These are phyloP conservation scores for Amanita inopinata DNA, from an alignment of 768 basidiomycete genomes.

Conservation along the genomic window DNA sequence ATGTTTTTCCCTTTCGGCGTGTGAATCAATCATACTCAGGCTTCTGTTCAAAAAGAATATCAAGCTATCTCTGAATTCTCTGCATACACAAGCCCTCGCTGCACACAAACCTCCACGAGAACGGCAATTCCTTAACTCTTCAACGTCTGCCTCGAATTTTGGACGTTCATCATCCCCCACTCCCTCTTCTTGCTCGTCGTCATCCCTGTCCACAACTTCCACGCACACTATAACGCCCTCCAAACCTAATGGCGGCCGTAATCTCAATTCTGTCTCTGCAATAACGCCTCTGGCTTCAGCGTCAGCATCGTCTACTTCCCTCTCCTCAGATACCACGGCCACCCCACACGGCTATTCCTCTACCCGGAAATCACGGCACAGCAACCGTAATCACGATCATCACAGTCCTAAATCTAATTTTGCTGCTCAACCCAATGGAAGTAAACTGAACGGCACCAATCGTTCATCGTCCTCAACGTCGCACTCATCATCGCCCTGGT, in stretches of 20 bases:
- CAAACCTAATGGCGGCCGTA: slow-evolving; percentile 24
- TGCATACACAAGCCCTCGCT: slow-evolving; percentile 28
- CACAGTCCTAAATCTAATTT: slow-evolving; percentile 1
- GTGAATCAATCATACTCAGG: slow-evolving; percentile 8
- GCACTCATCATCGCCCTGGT: slow-evolving; percentile 12
- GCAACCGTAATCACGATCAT: slow-evolving; percentile 1
- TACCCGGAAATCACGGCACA: slow-evolving; percentile 10
- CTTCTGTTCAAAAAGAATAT: slow-evolving; percentile 21
- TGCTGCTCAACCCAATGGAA: neutral
- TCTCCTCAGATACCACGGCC: slow-evolving; percentile 29
- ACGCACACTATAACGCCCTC: slow-evolving; percentile 63
- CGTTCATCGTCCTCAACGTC: slow-evolving; percentile 17
- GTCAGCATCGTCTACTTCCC: slow-evolving; percentile 26
- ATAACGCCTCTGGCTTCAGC: slow-evolving; percentile 19
- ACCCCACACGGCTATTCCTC: slow-evolving; percentile 19
- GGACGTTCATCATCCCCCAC: slow-evolving; percentile 18
- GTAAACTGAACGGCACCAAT: slow-evolving; percentile 5
- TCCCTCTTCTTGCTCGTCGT: slow-evolving; percentile 49
- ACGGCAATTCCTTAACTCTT: slow-evolving; percentile 9
- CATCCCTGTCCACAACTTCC: slow-evolving; percentile 63
- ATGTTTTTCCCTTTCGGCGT: slow-evolving; percentile 12
- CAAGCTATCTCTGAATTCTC: slow-evolving; percentile 29
- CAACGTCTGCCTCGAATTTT: slow-evolving; percentile 16
- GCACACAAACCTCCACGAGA: slow-evolving; percentile 19
- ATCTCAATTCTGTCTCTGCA: slow-evolving; percentile 16